Conservation (phyloP, 768 basidiomycete species). For the Termitomyces sp. region DNA sequence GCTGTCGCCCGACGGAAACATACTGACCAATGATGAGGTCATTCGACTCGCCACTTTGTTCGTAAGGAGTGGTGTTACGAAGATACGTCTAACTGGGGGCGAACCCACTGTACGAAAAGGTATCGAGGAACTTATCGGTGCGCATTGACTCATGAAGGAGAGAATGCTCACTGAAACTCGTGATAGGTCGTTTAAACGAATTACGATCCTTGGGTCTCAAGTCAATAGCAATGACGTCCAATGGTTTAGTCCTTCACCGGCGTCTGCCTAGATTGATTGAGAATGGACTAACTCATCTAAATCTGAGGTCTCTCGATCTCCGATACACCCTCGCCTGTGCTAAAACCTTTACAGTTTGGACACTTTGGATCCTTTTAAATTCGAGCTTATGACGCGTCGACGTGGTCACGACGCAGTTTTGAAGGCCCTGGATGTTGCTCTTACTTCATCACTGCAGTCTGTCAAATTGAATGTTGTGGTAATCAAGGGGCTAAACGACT, state of each 20-base stretch:
- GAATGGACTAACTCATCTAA: constrained; percentile 74
- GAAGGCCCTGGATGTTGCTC: constrained; percentile 57
- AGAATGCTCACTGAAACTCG: background rate
- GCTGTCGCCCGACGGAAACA: constrained; percentile 60
- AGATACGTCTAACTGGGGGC: constrained; percentile 85
- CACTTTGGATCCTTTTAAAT: constrained; percentile 81
- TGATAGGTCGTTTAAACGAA: constrained; percentile 52
- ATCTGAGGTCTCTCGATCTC: constrained; percentile 41
- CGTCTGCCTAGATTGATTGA: constrained; percentile 61
- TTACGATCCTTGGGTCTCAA: constrained; percentile 57
- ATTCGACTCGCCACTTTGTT: constrained; percentile 70
- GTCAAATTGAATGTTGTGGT: constrained; percentile 86
- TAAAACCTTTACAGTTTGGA: constrained; percentile 51
- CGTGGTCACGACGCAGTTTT: constrained; percentile 73
- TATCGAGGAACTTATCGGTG: constrained; percentile 63
- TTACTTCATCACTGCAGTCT: constrained; percentile 44
- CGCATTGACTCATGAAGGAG: constrained; percentile 10
- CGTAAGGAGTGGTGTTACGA: constrained; percentile 76
- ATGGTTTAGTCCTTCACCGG: constrained; percentile 72
- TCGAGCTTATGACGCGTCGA: constrained; percentile 81
- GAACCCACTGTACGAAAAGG: constrained; percentile 84
- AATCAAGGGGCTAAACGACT: constrained; percentile 74
- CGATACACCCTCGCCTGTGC: background rate
- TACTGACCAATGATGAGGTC: constrained; percentile 74
- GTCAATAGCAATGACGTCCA: constrained; percentile 83